Conservation (phyloP, 148 eudicot genomes). For the Linanthus parryae region DNA sequence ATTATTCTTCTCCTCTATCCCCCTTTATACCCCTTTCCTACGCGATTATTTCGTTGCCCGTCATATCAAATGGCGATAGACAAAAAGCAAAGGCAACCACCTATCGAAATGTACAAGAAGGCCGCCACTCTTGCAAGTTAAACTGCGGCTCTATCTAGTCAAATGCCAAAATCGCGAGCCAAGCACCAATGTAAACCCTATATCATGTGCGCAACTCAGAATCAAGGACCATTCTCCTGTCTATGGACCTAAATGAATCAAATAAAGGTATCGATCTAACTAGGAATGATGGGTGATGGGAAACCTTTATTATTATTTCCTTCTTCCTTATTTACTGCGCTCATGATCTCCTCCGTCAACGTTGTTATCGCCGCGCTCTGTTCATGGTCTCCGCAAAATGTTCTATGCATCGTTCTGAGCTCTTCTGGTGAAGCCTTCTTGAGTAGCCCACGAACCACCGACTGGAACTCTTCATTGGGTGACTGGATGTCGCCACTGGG, state of each 20-base stretch:
- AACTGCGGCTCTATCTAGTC: no score
- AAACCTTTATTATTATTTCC: not conserved
- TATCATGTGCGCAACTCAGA: slow-evolving; percentile 4
- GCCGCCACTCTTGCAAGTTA: no score
- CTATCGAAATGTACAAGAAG: no score
- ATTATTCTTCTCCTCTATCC: no score
- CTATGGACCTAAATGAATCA: not conserved
- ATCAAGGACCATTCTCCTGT: not conserved
- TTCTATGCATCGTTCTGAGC: slow-evolving; percentile 22
- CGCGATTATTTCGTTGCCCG: no score
- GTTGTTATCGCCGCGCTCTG: slow-evolving; percentile 26
- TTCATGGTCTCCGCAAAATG: slow-evolving; percentile 26
- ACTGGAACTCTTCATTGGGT: slow-evolving; percentile 11
- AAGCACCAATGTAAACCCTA: no score
- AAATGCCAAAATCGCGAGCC: no score
- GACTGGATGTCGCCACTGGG: slow-evolving; percentile 3
- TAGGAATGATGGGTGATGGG: not conserved
- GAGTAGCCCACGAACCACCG: slow-evolving; percentile 19
- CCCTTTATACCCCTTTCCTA: no score
- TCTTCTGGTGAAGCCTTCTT: slow-evolving; percentile 33
- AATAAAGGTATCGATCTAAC: not conserved
- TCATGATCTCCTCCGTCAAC: slow-evolving; percentile 30
- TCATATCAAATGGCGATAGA: no score
- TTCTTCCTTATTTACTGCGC: slow-evolving; percentile 7
- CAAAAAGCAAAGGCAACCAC: no score